These are phyloP conservation scores for Botrytis tulipae DNA, from an alignment of 2,329 filamentous ascomycete genomes.

Conservation along the genomic window DNA sequence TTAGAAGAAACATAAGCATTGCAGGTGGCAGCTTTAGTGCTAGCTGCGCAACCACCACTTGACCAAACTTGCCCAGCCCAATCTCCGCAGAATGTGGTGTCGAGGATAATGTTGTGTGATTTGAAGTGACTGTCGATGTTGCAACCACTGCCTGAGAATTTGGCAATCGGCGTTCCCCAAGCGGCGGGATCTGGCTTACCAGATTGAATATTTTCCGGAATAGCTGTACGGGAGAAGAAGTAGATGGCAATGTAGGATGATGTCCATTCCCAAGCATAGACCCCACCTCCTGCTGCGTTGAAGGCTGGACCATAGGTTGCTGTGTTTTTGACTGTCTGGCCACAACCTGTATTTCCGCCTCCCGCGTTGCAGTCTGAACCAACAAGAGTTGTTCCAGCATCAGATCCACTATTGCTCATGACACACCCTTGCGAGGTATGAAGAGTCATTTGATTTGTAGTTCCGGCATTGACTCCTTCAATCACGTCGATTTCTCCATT, in stretches of 20 bases:
- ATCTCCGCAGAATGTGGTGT: conserved; percentile 81
- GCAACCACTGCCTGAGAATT: conserved; percentile 68
- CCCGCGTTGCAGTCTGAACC: conserved; percentile 56
- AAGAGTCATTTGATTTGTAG: conserved; percentile 61
- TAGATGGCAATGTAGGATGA: conserved; percentile 69
- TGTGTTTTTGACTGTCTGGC: conserved; percentile 50
- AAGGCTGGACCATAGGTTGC: conserved; percentile 66
- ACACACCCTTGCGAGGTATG: conserved; percentile 63
- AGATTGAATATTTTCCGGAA: conserved; percentile 62
- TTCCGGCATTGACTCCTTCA: conserved; percentile 68
- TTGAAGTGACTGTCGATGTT: conserved; percentile 69
- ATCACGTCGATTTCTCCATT: conserved; percentile 78
- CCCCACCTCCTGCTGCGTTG: conserved; percentile 66
- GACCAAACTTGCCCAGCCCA: conserved; percentile 76
- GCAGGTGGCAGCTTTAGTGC: conserved; percentile 59
- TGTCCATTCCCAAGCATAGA: conserved; percentile 78
- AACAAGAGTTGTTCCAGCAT: conserved; percentile 47
- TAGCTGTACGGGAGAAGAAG: conserved; percentile 69
- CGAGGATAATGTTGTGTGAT: conserved; percentile 73
- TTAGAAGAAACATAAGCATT: conserved; percentile 68
- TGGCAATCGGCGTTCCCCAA: conserved; percentile 68
- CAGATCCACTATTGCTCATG: conserved; percentile 50
- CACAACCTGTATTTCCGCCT: conserved; percentile 55
- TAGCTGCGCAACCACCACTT: conserved; percentile 56
- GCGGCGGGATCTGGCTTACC: conserved; percentile 57